phyloP scores from a whole-genome alignment of 1,284 basidiomycete species.

The Ceratobasidium sp. region DNA sequence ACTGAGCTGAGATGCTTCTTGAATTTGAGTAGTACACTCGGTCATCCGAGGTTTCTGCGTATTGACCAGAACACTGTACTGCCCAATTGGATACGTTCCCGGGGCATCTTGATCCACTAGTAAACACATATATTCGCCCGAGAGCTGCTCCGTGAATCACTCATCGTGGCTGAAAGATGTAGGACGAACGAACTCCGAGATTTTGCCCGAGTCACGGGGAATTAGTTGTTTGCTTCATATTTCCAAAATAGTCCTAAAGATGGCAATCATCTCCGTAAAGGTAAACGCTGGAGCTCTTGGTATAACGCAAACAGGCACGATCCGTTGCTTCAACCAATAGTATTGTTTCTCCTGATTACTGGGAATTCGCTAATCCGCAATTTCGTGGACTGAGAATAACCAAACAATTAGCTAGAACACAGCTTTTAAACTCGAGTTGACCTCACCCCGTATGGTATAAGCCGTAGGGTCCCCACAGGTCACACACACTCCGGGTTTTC shows the following conservation, averaged over 20 bases:
- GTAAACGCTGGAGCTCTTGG: not conserved
- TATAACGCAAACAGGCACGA: not conserved
- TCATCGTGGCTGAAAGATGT: not conserved
- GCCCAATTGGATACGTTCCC: slow-evolving; percentile 25
- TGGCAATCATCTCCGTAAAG: not conserved
- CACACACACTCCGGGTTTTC: slow-evolving; percentile 23
- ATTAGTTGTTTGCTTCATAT: not conserved
- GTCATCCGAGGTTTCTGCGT: slow-evolving; percentile 27
- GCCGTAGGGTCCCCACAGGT: not conserved
- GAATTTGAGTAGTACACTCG: slow-evolving; percentile 11
- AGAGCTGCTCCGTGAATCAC: not conserved
- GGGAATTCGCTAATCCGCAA: slow-evolving; percentile 27
- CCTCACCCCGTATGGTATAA: slow-evolving; percentile 16
- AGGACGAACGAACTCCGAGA: slow-evolving; percentile 10
- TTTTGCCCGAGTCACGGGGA: slow-evolving; percentile 22
- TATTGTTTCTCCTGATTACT: slow-evolving; percentile 9
- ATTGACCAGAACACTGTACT: not conserved
- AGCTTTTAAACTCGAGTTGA: not conserved
- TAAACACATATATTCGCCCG: not conserved
- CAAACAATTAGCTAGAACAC: not conserved
- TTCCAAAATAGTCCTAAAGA: not conserved
- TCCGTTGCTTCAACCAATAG: not conserved
- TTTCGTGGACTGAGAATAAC: slow-evolving; percentile 1
- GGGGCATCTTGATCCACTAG: not conserved
- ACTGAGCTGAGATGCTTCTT: not conserved